A percentile compares a stretch with the other conserved stretches of the same genome.
Evolutionary conservation across 2,329 filamentous ascomycete species (phyloP).

Genomic region (Malbranchea cinnamomea): DNA sequence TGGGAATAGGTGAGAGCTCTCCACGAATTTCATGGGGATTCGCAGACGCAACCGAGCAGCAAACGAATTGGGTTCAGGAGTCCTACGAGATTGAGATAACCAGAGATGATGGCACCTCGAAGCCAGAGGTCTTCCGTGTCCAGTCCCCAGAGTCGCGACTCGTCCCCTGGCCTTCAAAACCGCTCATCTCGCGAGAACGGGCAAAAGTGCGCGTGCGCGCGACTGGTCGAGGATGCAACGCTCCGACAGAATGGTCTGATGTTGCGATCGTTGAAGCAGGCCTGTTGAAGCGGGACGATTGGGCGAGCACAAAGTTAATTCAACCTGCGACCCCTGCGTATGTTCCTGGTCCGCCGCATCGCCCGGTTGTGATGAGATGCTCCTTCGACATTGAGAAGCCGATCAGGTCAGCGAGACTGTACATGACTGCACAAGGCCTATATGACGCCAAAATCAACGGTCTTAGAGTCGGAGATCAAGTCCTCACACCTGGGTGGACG

Average conservation of each 20-base stretch:
- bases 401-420: conserved; percentile 25
- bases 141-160: conserved; percentile 12
- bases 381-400: conserved; percentile 12
- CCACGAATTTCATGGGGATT: too few species aligned
- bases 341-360: conserved; percentile 13
- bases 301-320: conserved; percentile 15
- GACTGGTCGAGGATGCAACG: conserved; percentile 9
- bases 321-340: conserved; percentile 9
- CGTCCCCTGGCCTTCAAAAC: conserved; percentile 15
- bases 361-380: conserved; percentile 23
- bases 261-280: conserved; percentile 18
- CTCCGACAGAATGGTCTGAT: conserved; percentile 16
- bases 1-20: too few species aligned
- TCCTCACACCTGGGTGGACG: conserved; percentile 38
- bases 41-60: too few species aligned
- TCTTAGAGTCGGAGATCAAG: conserved; percentile 21
- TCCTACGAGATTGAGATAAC: conserved; percentile 15
- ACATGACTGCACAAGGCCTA: conserved; percentile 33
- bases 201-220: conserved; percentile 10
- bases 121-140: conserved; percentile 9
- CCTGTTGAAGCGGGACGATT: conserved; percentile 19
- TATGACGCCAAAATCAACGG: conserved; percentile 37
- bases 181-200: conserved; percentile 12
- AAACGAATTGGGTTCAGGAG: conserved; percentile 17
- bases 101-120: conserved; percentile 1